Evolutionary conservation across 176 grass and related monocot species (phyloP), one percentile per base, ranked within the genome.

Genomic region (Musa beccarii): DNA sequence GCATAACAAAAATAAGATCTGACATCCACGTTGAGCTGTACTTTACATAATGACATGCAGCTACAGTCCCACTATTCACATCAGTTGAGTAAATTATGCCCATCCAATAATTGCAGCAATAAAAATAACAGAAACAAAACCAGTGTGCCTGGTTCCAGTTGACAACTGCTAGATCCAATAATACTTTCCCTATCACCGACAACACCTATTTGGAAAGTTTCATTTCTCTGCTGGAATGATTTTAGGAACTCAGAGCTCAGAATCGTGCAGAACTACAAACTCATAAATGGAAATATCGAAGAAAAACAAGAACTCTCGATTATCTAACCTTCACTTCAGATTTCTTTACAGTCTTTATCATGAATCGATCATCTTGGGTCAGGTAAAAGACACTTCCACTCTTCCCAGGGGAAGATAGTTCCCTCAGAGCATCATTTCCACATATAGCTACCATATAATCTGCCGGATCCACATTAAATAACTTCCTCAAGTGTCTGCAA

Each of bases 391-490:
- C 80, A 79, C 92, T 96, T 54, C 92, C 86, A 49, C 92, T 92
- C 79, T 96, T 96, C 14, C 92, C 92, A 20, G 88, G 92, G 1
- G 92, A 96, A 1, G 89, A 89, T 29, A 96, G 80, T 78, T 89
- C 86, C 75, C 84, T 82, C 64, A 96, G 80, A 16, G 79, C 83
- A 83, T 87, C 84, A 81, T 66, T 83, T 26, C 92, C 92, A 62
- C 92, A 96, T 72, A 96, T 89, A n/a, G 92, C 86, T 17, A 96
- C 78, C 92, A 96, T 89, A 82, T 96, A 96, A 74, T 96, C 92
- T 52, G 88, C 92, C 28, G 89, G 86, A 84, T 96, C 92, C 66
- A 92, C 86, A 7, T 76, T 80, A 63, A 96, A 96, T 74, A 91
- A 77, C 77, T 80, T 91, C 71, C 92, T 87, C 65, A 96, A 77